Conservation (phyloP, 805 yeast genomes). For the Jamesozyma gamospora region DNA sequence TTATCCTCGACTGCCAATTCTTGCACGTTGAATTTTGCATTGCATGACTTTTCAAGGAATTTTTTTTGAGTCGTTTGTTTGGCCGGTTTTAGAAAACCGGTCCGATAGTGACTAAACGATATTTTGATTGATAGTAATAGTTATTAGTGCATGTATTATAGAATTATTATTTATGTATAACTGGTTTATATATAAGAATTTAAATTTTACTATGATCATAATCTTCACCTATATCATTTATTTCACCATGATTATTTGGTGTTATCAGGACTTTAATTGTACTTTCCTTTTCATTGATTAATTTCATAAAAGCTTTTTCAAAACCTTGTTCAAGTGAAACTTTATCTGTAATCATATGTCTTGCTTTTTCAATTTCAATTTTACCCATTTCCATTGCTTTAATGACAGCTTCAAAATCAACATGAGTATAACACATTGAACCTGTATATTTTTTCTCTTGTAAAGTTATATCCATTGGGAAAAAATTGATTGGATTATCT, state of each 20-base stretch:
- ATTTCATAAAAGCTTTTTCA: constrained; percentile 41
- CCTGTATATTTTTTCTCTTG: constrained; percentile 50
- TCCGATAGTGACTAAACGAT: too few species aligned
- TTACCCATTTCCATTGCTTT: constrained; percentile 39
- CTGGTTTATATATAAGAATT: too few species aligned
- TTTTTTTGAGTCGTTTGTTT: too few species aligned
- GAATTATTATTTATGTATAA: too few species aligned
- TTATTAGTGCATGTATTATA: too few species aligned
- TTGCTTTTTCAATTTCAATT: constrained; percentile 37
- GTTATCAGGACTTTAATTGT: constrained; percentile 47
- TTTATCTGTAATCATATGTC: constrained; percentile 43
- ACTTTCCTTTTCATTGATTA: constrained; percentile 42
- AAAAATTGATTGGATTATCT: constrained; percentile 37
- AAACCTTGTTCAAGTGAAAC: constrained; percentile 41
- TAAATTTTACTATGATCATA: neutral
- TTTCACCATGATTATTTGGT: constrained; percentile 35
- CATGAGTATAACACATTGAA: constrained; percentile 50
- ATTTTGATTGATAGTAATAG: too few species aligned
- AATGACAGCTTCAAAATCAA: constrained; percentile 51
- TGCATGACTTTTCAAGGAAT: too few species aligned
- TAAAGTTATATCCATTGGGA: constrained; percentile 47
- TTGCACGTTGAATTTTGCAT: too few species aligned
- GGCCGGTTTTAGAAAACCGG: too few species aligned
- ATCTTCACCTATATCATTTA: constrained; percentile 11
- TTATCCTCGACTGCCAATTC: too few species aligned